A percentile compares a stretch with the other conserved stretches of the same genome.
Evolutionary conservation across 2,329 filamentous ascomycete species (phyloP).

Genomic region (Ceratocystis ficicola): DNA sequence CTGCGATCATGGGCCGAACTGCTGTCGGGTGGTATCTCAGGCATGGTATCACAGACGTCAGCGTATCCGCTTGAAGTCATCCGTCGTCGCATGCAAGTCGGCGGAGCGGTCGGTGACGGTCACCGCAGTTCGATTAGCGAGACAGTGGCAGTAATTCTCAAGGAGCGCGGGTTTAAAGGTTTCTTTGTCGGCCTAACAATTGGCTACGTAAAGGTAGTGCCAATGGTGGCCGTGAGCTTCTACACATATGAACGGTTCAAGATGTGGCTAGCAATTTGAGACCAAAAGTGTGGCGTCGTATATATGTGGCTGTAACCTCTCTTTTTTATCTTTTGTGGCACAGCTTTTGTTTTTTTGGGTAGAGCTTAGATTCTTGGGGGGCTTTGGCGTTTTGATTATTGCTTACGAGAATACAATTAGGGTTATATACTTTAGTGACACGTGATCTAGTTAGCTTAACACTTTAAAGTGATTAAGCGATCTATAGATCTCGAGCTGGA

Average conservation of each 20-base stretch:
- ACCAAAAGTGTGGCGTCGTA: conserved; percentile 19
- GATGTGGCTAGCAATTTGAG: conserved; percentile 51
- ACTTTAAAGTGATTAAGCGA: not conserved
- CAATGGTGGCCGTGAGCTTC: conserved; percentile 64
- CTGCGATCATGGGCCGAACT: conserved; percentile 81
- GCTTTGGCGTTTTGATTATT: not conserved
- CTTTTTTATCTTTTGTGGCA: not conserved
- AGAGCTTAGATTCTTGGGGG: not conserved
- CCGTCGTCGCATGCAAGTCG: conserved; percentile 86
- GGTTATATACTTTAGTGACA: not conserved
- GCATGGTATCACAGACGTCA: conserved; percentile 77
- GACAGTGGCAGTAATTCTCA: conserved; percentile 61
- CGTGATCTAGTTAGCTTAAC: not conserved
- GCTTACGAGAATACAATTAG: not conserved
- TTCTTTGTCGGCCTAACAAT: conserved; percentile 92
- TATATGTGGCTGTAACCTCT: not conserved
- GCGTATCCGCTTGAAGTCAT: conserved; percentile 94
- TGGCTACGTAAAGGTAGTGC: conserved; percentile 87
- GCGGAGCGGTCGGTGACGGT: conserved; percentile 85
- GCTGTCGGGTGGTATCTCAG: conserved; percentile 69
- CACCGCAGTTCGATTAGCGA: conserved; percentile 65
- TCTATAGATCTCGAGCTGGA: not conserved
- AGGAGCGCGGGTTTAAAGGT: conserved; percentile 62
- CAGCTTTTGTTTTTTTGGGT: conserved; percentile 13
- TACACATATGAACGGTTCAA: conserved; percentile 55